Conservation (phyloP, 306 rosid species). For the Cucurbita maxima region DNA sequence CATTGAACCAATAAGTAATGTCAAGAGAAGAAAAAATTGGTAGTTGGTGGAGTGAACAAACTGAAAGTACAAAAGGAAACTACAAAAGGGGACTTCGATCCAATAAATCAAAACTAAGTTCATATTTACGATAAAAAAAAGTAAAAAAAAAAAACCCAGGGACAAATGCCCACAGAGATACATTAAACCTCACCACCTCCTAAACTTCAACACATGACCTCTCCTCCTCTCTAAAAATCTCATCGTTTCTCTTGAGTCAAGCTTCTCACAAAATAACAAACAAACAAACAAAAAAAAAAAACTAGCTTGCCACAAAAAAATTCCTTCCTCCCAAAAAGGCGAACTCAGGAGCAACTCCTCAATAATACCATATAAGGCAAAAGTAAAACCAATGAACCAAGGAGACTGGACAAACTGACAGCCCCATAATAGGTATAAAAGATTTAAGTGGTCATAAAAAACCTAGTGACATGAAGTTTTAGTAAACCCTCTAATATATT, state of each 20-base stretch:
- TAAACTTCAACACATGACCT: background rate
- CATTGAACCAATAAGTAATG: background rate
- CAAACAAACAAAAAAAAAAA: too few relatives aligned
- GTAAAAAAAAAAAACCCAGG: too few relatives aligned
- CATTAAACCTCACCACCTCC: background rate
- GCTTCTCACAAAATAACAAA: background rate
- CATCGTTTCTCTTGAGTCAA: background rate
- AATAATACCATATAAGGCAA: background rate
- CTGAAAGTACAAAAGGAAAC: background rate
- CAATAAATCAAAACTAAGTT: background rate
- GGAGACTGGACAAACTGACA: background rate
- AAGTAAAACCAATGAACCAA: background rate
- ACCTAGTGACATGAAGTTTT: background rate
- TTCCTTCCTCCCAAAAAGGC: background rate
- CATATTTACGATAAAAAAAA: background rate
- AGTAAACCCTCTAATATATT: too few relatives aligned
- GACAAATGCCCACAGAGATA: background rate
- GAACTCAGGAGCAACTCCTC: background rate
- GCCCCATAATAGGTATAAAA: background rate
- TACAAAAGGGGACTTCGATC: background rate
- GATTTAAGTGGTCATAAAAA: background rate
- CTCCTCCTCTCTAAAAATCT: background rate
- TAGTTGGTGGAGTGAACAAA: background rate
- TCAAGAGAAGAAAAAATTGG: too few relatives aligned
- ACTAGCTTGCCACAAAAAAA: background rate